Evolutionary conservation across 2,329 filamentous ascomycete species (phyloP), one percentile per base, ranked within the genome.

Genomic region (Chaetomiaceae sp.): DNA sequence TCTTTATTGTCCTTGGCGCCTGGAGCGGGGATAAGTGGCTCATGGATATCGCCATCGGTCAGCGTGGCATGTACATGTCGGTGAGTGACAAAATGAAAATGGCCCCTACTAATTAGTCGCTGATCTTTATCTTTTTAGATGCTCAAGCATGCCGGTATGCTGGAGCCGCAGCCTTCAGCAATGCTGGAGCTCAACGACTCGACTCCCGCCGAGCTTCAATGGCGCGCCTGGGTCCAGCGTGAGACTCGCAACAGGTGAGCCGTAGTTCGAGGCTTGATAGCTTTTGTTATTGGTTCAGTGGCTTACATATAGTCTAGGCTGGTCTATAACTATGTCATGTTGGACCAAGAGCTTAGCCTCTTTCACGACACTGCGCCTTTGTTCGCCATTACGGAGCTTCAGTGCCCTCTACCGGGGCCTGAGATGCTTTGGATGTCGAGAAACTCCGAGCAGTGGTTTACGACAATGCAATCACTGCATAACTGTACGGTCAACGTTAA

Each of bases 21-120:
- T 89, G 85, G 85, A 86, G 84, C 64, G 85, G 85, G 41, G 85
- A 88, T 66, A 87, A 87, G 68, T 87, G 85, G 84, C 81, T 87
- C 59, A 88, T 87, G 84, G 84, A 88, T 62, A 86, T 87, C 58
- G 80, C 84, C 37, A 86, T 87, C 82, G 84, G 85, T 27, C 85
- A 87, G 66, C 77, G 84, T 43, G 82, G 82, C 53, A 87, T 87
- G 82, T 88, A 88, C 65, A 77, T 86, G 55, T 78, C 84, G 54
- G 77, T 80, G 62, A 71, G 75, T 65, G 20, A 34, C 6, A 8
- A 11, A 25, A 5, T 3, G 4, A 2, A n/a, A n/a, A 10, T 2
- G 5, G 13, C 8, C 25, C 2, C 9, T 46, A 16, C 21, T n/a
- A 14, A 6, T 10, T n/a, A 18, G 2, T 2, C 16, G 14, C 8